A percentile compares a stretch with the other conserved stretches of the same genome.
Conservation (phyloP, 2,329 filamentous ascomycete species). For the Aspergillus sp. region DNA sequence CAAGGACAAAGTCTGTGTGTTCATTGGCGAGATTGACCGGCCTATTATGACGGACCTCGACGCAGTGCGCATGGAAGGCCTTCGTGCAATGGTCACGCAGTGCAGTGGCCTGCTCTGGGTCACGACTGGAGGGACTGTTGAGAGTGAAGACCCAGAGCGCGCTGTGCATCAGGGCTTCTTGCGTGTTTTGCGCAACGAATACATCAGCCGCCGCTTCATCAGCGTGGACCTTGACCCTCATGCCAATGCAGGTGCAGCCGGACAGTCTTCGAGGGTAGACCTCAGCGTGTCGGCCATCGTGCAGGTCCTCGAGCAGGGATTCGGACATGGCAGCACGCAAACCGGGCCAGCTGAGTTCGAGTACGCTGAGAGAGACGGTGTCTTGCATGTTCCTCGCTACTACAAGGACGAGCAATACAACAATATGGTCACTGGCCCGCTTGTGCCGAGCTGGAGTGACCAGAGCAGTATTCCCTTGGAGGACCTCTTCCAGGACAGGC, state of each 20-base stretch:
- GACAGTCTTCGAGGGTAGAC: too few relatives aligned
- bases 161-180: constrained; percentile 2
- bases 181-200: constrained; percentile 1
- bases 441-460: neutral
- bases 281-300: neutral
- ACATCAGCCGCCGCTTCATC: neutral
- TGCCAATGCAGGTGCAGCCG: too few relatives aligned
- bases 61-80: neutral
- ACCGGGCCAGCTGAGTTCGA: neutral
- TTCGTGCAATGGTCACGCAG: neutral
- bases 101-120: constrained; percentile 6
- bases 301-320: neutral
- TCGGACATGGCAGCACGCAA: neutral
- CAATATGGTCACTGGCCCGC: neutral
- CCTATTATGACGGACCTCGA: neutral
- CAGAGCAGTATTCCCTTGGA: neutral
- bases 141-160: neutral
- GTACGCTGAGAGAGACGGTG: neutral
- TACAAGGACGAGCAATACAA: neutral
- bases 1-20: neutral
- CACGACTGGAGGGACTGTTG: neutral
- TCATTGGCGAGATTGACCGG: neutral
- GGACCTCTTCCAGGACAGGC: neutral
- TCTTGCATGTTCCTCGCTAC: constrained; percentile 4
- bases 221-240: neutral